Evolutionary conservation across 129 eudicot species (phyloP).

Genomic region (Centaurea solstitialis): DNA sequence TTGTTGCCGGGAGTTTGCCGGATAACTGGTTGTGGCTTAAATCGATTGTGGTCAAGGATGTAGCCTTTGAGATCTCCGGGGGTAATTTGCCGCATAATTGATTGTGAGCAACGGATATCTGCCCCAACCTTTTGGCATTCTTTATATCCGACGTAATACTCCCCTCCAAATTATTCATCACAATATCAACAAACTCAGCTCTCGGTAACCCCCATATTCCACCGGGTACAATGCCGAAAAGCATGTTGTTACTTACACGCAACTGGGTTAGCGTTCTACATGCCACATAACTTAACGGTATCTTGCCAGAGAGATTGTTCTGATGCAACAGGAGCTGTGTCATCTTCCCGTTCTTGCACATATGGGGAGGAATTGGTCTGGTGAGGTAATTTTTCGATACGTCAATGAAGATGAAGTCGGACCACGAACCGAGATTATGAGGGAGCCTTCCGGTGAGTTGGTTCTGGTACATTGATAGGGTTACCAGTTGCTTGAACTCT

Average conservation of each 20-base stretch:
- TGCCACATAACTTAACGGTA: conserved; percentile 41
- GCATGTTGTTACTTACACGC: conserved; percentile 47
- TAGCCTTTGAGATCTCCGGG: conserved; percentile 59
- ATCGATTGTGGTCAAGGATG: too few relatives aligned
- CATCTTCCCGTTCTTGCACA: conserved; percentile 49
- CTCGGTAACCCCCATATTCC: conserved; percentile 58
- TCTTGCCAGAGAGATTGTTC: conserved; percentile 50
- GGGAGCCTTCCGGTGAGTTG: conserved; percentile 69
- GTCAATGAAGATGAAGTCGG: conserved; percentile 67
- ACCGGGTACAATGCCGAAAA: conserved; percentile 48
- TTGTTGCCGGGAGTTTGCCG: too few relatives aligned
- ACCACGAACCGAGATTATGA: conserved; percentile 57
- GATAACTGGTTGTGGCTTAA: too few relatives aligned
- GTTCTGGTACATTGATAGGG: conserved; percentile 62
- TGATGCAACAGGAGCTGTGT: conserved; percentile 43
- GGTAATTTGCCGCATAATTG: conserved; percentile 57
- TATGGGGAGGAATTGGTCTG: conserved; percentile 66
- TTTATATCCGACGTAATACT: conserved; percentile 50
- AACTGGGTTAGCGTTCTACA: conserved; percentile 45
- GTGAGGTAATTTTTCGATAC: conserved; percentile 70
- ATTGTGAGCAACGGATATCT: conserved; percentile 53
- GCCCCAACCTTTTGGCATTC: conserved; percentile 52
- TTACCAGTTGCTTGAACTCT: conserved; percentile 54
- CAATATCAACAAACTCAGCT: conserved; percentile 41
- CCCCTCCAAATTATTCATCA: conserved; percentile 50